Conservation (phyloP, 305 asterid species). For the Fraxinus paxiana region DNA sequence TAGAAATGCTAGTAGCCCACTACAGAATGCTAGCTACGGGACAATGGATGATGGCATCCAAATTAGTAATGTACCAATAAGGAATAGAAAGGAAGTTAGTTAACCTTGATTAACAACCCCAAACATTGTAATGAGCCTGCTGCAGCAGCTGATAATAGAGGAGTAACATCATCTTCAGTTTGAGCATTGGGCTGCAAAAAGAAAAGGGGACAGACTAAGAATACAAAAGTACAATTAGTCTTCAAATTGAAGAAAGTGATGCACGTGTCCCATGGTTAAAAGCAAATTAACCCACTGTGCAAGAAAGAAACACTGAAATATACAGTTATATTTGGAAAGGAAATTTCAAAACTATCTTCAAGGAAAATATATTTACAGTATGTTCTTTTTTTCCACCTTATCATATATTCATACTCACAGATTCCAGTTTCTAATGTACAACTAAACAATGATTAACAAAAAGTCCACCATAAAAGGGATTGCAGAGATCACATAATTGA, state of each 20-base stretch:
- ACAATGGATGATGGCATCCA: background rate
- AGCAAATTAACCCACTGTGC: background rate
- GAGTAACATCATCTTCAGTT: conserved; percentile 77
- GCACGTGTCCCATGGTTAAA: background rate
- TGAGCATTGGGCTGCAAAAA: conserved; percentile 73
- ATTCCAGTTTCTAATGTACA: background rate
- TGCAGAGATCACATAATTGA: background rate
- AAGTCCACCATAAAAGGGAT: background rate
- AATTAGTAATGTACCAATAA: background rate
- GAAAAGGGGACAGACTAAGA: conserved; percentile 11
- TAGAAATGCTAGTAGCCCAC: background rate
- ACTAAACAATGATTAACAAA: background rate
- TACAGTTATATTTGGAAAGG: background rate
- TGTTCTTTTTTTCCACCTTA: background rate
- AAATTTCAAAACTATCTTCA: conserved; percentile 1
- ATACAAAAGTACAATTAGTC: conserved; percentile 9
- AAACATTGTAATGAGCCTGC: conserved; percentile 79
- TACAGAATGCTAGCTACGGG: background rate
- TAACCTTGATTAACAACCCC: conserved; percentile 71
- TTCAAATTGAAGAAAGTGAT: conserved; percentile 12
- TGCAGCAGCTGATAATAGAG: conserved; percentile 84
- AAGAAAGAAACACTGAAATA: conserved; percentile 4
- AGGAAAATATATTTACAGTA: background rate
- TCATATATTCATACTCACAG: background rate
- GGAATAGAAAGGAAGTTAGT: conserved; percentile 2